Evolutionary conservation across 2,329 filamentous ascomycete genomes (phyloP).

Genomic region (Diaporthe caulivora): DNA sequence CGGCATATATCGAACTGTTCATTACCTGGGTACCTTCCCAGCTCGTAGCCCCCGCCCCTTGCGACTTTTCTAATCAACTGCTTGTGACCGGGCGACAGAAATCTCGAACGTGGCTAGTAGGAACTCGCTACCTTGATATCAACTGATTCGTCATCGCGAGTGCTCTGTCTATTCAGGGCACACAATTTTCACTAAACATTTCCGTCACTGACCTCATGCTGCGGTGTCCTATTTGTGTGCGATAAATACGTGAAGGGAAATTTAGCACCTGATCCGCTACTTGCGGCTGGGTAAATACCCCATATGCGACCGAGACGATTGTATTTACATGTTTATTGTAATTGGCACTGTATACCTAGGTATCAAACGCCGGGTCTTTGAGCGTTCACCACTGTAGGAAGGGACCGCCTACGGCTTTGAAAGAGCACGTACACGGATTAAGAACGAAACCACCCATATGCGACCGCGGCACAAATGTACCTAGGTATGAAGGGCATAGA

Average conservation of each 20-base stretch:
- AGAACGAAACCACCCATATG: not conserved
- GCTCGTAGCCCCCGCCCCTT: not conserved
- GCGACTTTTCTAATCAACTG: not conserved
- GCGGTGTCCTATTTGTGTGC: not conserved
- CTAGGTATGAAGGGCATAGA: no score
- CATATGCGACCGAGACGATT: not conserved
- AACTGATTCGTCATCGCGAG: not conserved
- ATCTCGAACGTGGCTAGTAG: not conserved
- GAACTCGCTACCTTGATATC: not conserved
- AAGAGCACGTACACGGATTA: no score
- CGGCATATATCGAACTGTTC: no score
- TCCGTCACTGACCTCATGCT: not conserved
- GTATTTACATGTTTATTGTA: not conserved
- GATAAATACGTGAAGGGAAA: not conserved
- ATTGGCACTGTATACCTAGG: not conserved
- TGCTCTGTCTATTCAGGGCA: not conserved
- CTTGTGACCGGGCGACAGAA: not conserved
- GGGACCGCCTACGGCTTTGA: no score
- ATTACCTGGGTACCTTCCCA: no score
- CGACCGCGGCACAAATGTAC: no score
- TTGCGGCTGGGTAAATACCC: not conserved
- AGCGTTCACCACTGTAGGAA: not conserved
- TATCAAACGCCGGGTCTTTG: not conserved
- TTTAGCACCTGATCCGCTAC: not conserved
- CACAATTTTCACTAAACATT: not conserved